Evolutionary conservation across 495 filamentous ascomycete genomes (phyloP).

Genomic region (Penicillium waksmanii): DNA sequence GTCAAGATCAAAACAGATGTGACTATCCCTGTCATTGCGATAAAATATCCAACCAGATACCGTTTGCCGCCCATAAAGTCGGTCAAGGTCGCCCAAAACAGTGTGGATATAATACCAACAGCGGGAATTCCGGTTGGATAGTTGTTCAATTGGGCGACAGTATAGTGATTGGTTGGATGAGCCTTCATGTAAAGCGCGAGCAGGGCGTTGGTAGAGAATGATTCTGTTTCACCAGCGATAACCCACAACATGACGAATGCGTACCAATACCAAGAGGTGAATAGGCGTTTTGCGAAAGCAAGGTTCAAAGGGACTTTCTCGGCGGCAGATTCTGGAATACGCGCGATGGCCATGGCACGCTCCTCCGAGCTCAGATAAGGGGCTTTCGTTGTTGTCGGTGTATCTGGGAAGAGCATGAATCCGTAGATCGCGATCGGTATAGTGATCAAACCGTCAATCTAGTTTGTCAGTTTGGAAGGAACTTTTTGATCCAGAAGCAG

Average conservation of each 20-base stretch:
- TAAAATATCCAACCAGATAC: constrained; percentile 58
- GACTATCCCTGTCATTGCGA: constrained; percentile 50
- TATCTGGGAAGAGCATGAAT: constrained; percentile 63
- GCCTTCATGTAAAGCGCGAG: constrained; percentile 41
- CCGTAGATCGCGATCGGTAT: constrained; percentile 63
- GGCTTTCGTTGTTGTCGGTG: constrained; percentile 56
- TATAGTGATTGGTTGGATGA: constrained; percentile 41
- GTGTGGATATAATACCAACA: constrained; percentile 52
- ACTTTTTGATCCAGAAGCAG: background rate
- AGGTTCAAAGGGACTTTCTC: constrained; percentile 38
- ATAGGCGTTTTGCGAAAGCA: constrained; percentile 42
- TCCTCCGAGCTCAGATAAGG: constrained; percentile 53
- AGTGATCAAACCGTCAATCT: constrained; percentile 53
- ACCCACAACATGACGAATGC: constrained; percentile 55
- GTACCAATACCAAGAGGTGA: constrained; percentile 52
- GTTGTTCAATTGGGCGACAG: constrained; percentile 51
- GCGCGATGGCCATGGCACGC: constrained; percentile 47
- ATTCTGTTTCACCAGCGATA: constrained; percentile 53
- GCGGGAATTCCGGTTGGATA: constrained; percentile 53
- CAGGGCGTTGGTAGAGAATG: constrained; percentile 51
- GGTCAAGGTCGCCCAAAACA: constrained; percentile 57
- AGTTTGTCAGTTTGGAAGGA: background rate
- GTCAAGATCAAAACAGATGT: constrained; percentile 54
- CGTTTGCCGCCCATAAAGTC: constrained; percentile 53
- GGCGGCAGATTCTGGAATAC: constrained; percentile 35